phyloP scores from a whole-genome alignment of 768 basidiomycete genomes.

The Rhizopogon vesiculosus region DNA sequence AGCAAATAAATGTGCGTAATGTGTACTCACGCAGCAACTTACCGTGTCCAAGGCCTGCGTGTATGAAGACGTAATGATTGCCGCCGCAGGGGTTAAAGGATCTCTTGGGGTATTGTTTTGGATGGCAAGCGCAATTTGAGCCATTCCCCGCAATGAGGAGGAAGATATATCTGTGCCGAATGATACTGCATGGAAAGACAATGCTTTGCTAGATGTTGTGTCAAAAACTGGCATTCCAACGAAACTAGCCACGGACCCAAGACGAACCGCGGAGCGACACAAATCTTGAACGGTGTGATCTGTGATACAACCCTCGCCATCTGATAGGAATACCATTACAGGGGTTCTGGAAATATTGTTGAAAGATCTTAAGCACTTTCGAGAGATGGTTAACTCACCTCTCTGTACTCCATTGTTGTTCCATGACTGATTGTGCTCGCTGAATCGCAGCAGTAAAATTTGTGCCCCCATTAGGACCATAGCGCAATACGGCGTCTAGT shows the following conservation, averaged over 20 bases:
- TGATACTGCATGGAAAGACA: conserved; percentile 56
- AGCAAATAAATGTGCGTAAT: neutral
- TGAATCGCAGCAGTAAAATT: conserved; percentile 38
- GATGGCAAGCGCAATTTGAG: conserved; percentile 42
- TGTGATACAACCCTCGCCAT: conserved; percentile 40
- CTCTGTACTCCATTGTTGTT: conserved; percentile 45
- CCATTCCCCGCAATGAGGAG: conserved; percentile 41
- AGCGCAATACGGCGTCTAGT: conserved; percentile 31
- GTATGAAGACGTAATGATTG: conserved; percentile 40
- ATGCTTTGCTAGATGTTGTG: conserved; percentile 36
- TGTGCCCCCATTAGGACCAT: conserved; percentile 32
- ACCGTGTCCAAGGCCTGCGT: conserved; percentile 49
- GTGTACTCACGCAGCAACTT: conserved; percentile 6
- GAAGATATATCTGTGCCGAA: conserved; percentile 36
- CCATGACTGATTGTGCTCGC: conserved; percentile 34
- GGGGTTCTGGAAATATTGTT: conserved; percentile 28
- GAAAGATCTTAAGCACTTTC: neutral
- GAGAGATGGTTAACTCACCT: conserved; percentile 24
- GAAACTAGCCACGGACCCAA: conserved; percentile 33
- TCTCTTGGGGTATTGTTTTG: conserved; percentile 41
- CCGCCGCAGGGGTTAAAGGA: conserved; percentile 27
- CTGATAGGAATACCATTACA: conserved; percentile 50
- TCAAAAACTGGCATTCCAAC: neutral
- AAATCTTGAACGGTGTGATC: conserved; percentile 37
- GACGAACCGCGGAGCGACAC: conserved; percentile 37